Evolutionary conservation across 148 eudicot genomes (phyloP).

Genomic region (Drosera capensis): DNA sequence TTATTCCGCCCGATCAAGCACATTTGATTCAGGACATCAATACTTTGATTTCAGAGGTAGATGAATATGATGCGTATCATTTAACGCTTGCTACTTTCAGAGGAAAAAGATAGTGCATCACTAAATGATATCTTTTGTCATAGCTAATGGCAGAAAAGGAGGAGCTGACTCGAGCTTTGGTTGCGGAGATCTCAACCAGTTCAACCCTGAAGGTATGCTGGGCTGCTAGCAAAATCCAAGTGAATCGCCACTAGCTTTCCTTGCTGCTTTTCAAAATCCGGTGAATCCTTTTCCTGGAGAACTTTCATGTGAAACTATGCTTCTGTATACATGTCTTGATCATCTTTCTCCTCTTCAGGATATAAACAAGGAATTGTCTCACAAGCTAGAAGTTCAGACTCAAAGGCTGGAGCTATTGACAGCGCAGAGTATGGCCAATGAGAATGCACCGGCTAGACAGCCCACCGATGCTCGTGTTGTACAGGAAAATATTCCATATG

Average conservation of each 20-base stretch:
- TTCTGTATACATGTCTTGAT: background rate
- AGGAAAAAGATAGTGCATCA: no score
- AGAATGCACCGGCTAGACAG: constrained; percentile 27
- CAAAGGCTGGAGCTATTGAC: constrained; percentile 89
- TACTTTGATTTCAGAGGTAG: constrained; percentile 71
- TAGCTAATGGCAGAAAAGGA: constrained; percentile 82
- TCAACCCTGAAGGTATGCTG: constrained; percentile 64
- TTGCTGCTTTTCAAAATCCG: background rate
- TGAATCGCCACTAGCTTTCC: no score
- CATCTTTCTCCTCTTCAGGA: constrained; percentile 37
- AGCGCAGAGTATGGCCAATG: constrained; percentile 71
- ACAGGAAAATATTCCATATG: constrained; percentile 50
- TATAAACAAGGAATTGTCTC: constrained; percentile 66
- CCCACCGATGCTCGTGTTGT: constrained; percentile 22
- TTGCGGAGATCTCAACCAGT: constrained; percentile 42
- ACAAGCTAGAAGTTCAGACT: constrained; percentile 88
- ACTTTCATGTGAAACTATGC: no score
- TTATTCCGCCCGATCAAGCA: constrained; percentile 73
- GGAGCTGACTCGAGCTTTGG: constrained; percentile 56
- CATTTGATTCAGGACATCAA: constrained; percentile 64
- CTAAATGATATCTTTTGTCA: constrained; percentile 6
- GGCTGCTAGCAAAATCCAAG: no score
- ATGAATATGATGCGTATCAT: constrained; percentile 16
- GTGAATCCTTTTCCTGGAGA: no score
- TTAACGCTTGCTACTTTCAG: background rate